phyloP scores from a whole-genome alignment of 2,329 filamentous ascomycete species.

The Fusarium penzigii region DNA sequence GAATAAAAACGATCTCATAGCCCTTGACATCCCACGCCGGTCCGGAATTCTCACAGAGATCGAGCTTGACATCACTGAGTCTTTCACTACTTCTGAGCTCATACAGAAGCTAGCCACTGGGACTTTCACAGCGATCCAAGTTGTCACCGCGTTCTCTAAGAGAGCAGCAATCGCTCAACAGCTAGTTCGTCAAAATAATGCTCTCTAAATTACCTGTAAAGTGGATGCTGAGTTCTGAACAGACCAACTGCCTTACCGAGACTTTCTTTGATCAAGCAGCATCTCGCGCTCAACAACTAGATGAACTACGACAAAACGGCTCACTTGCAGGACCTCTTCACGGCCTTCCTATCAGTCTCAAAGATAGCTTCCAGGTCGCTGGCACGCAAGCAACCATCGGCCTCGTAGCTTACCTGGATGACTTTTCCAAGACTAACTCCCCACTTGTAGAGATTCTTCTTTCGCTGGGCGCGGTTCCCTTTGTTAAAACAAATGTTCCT shows the following conservation, averaged over 20 bases:
- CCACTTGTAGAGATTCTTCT: conserved; percentile 8
- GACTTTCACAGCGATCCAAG: conserved; percentile 36
- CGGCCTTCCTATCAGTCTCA: conserved; percentile 15
- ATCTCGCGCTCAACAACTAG: conserved; percentile 15
- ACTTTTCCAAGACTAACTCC: background rate
- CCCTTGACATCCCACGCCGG: conserved; percentile 14
- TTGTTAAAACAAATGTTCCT: conserved; percentile 16
- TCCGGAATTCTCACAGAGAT: conserved; percentile 40
- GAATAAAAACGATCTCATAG: conserved; percentile 11
- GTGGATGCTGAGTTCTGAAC: background rate
- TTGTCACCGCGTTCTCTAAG: conserved; percentile 35
- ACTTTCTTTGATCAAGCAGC: conserved; percentile 44
- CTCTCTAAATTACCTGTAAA: background rate
- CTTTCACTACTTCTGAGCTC: conserved; percentile 39
- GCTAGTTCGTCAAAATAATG: conserved; percentile 18
- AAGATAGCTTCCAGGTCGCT: conserved; percentile 8
- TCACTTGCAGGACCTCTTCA: conserved; percentile 17
- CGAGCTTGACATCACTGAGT: conserved; percentile 48
- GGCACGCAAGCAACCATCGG: conserved; percentile 11
- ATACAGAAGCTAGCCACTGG: conserved; percentile 36
- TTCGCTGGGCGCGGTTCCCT: conserved; percentile 7
- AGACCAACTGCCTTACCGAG: conserved; percentile 42
- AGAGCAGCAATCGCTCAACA: conserved; percentile 32
- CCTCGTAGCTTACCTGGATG: conserved; percentile 5
- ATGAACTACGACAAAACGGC: conserved; percentile 10